Evolutionary conservation across 176 grass and related monocot species (phyloP).

Genomic region (Aegilops longissima): DNA sequence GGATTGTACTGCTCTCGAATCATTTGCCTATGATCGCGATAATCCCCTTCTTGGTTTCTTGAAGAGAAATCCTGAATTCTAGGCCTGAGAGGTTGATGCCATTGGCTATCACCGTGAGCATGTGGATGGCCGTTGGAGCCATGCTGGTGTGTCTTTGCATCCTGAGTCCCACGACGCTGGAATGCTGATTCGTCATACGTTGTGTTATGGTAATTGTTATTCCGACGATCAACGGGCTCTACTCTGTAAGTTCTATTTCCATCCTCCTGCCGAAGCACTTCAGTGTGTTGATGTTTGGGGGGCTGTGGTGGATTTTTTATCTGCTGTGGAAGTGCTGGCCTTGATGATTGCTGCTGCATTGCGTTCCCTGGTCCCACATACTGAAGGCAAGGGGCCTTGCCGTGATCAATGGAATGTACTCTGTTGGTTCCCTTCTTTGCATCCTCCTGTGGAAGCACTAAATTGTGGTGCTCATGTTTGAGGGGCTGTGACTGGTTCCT

Average conservation of each 20-base stretch:
- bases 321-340: background rate
- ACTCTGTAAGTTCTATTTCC: background rate
- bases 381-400: background rate
- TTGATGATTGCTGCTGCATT: background rate
- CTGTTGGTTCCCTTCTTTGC: background rate
- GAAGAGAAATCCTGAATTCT: constrained; percentile 19
- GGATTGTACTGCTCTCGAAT: background rate
- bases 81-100: constrained; percentile 13
- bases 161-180: constrained; percentile 1
- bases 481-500: constrained; percentile 5
- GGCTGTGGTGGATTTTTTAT: background rate
- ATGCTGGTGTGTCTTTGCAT: constrained; percentile 14
- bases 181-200: background rate
- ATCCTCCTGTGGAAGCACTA: background rate
- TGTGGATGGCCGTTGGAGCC: constrained; percentile 14
- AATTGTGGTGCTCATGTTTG: background rate
- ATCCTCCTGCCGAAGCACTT: background rate
- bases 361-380: background rate
- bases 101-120: background rate
- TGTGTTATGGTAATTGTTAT: background rate
- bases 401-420: background rate
- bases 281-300: constrained; percentile 9
- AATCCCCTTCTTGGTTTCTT: constrained; percentile 4
- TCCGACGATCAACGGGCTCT: background rate
- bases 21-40: background rate